Percentiles rank a stretch among this genome's conserved stretches.
Conservation (phyloP, 73 alveolate species). For the Tetrahymena malaccensis region DNA sequence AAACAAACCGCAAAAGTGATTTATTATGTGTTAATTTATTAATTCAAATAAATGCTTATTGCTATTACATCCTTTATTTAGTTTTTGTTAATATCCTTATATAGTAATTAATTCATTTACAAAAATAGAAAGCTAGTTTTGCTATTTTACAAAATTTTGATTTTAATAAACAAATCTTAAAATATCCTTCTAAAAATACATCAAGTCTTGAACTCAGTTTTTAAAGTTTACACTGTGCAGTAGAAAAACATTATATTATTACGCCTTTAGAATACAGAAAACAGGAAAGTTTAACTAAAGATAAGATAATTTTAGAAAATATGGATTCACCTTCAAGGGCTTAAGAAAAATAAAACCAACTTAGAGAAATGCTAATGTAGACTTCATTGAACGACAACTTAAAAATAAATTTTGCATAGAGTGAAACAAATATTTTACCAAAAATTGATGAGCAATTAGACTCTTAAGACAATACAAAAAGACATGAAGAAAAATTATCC, state of each 20-base stretch:
- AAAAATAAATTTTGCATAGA: background rate
- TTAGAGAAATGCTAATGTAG: background rate
- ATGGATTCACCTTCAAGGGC: background rate
- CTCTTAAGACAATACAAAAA: background rate
- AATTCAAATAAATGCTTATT: no score
- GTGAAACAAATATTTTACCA: background rate
- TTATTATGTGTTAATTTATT: no score
- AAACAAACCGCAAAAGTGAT: no score
- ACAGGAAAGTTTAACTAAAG: background rate
- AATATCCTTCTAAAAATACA: background rate
- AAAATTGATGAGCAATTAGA: background rate
- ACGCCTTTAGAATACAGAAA: background rate
- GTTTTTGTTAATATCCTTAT: background rate
- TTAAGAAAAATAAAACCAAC: background rate
- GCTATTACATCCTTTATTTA: no score
- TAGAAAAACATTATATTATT: no score
- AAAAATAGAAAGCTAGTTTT: background rate
- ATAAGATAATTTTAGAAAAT: background rate
- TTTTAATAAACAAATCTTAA: background rate
- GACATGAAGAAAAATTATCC: background rate
- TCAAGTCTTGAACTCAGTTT: no score
- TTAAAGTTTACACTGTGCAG: background rate
- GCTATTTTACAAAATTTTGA: background rate
- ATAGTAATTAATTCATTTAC: background rate
- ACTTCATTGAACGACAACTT: background rate